phyloP scores from a whole-genome alignment of 1,284 basidiomycete genomes.

The Cutaneotrichosporon dermatis region DNA sequence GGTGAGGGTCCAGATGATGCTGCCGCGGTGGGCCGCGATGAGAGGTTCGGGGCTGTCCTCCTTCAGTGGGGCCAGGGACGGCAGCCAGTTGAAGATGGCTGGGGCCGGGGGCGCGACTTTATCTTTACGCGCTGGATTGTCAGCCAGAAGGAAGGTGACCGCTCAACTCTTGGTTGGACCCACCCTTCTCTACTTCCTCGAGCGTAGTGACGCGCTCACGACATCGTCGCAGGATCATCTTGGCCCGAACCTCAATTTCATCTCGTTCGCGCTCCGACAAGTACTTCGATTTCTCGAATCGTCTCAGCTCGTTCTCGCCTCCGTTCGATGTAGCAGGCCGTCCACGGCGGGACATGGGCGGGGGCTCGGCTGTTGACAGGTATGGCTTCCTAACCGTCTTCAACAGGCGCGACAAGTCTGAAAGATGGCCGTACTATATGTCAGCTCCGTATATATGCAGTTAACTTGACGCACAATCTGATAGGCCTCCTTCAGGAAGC shows the following conservation, averaged over 20 bases:
- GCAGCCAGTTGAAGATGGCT: conserved; percentile 38
- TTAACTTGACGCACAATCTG: conserved; percentile 36
- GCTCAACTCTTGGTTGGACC: neutral
- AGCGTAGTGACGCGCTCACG: conserved; percentile 52
- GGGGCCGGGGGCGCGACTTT: conserved; percentile 18
- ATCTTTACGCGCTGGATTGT: conserved; percentile 26
- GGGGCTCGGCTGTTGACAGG: conserved; percentile 38
- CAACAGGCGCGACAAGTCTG: conserved; percentile 32
- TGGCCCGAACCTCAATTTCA: conserved; percentile 56
- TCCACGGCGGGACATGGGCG: conserved; percentile 26
- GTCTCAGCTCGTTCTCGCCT: conserved; percentile 24
- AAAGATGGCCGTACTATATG: conserved; percentile 41
- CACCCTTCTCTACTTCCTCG: conserved; percentile 52
- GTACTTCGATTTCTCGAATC: conserved; percentile 48
- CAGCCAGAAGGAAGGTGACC: neutral
- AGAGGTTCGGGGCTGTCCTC: conserved; percentile 32
- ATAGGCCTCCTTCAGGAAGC: conserved; percentile 47
- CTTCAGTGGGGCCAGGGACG: conserved; percentile 39
- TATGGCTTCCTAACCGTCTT: conserved; percentile 45
- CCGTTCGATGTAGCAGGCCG: neutral
- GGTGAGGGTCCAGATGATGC: conserved; percentile 53
- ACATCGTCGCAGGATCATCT: conserved; percentile 53
- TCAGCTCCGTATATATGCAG: neutral
- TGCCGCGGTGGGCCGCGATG: conserved; percentile 52
- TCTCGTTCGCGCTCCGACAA: conserved; percentile 55